These are phyloP conservation scores for Vigna mungo DNA, from an alignment of 306 rosid species.

Conservation along the genomic window DNA sequence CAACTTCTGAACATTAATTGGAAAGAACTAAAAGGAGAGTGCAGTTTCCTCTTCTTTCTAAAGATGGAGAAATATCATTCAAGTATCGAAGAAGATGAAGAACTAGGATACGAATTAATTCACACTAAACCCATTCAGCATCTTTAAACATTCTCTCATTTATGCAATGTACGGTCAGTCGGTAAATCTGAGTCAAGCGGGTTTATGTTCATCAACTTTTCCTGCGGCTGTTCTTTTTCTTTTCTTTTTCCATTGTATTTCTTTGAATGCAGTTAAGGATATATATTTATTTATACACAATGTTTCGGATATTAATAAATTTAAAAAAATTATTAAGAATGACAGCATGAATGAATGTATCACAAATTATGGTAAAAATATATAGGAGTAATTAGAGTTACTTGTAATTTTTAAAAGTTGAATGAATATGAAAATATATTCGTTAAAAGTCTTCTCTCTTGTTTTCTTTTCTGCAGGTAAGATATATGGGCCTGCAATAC, in stretches of 20 bases:
- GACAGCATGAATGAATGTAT: not conserved
- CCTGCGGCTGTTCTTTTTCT: not conserved
- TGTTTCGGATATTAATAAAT: not conserved
- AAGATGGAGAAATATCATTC: not conserved
- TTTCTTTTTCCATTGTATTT: not conserved
- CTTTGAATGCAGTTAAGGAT: not conserved
- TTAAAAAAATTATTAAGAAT: not conserved
- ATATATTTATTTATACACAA: not conserved
- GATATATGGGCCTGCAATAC: constrained; percentile 38
- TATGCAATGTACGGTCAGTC: constrained; percentile 12
- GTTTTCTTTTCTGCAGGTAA: constrained; percentile 20
- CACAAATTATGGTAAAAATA: not conserved
- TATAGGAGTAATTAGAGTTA: not conserved
- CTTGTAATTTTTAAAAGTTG: not conserved
- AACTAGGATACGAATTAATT: not conserved
- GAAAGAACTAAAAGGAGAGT: constrained; percentile 11
- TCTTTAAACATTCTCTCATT: constrained; percentile 59
- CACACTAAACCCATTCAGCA: constrained; percentile 37
- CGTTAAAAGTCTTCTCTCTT: not conserved
- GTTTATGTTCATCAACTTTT: constrained; percentile 34
- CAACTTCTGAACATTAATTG: constrained; percentile 16
- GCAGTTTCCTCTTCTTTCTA: not conserved
- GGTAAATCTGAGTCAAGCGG: constrained; percentile 26
- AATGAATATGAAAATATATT: not conserved
- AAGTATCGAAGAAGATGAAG: constrained; percentile 26